phyloP scores from a whole-genome alignment of 2,329 filamentous ascomycete species.

The Cercospora citrullina region DNA sequence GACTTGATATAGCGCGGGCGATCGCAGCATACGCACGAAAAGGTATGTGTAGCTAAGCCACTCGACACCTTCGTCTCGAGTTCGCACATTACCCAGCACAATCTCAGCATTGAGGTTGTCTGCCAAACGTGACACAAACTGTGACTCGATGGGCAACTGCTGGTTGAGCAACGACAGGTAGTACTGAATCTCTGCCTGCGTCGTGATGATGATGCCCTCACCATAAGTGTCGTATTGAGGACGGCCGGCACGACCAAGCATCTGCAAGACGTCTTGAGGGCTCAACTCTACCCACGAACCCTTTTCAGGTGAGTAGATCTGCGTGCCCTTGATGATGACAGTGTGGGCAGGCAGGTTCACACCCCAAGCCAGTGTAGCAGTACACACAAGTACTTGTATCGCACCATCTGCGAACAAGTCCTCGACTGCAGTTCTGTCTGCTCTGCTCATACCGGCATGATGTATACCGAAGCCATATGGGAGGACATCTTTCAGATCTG shows the following conservation, averaged over 20 bases:
- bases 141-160: conserved; percentile 95
- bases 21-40: conserved; percentile 95
- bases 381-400: conserved; percentile 94
- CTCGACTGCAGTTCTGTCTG: conserved; percentile 93
- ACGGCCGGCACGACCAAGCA: conserved; percentile 94
- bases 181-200: conserved; percentile 91
- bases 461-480: conserved; percentile 98
- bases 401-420: conserved; percentile 89
- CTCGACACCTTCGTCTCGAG: conserved; percentile 92
- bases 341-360: conserved; percentile 97
- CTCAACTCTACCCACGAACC: conserved; percentile 98
- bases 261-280: conserved; percentile 95
- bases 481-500: conserved; percentile 87
- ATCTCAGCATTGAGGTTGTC: conserved; percentile 97
- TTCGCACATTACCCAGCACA: conserved; percentile 89
- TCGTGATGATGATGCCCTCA: conserved; percentile 98
- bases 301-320: conserved; percentile 97
- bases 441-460: conserved; percentile 93
- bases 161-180: conserved; percentile 96
- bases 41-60: conserved; percentile 99
- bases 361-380: conserved; percentile 97
- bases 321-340: conserved; percentile 97
- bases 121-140: conserved; percentile 86
- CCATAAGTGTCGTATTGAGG: conserved; percentile 97
- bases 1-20: conserved; percentile 91